Conservation (phyloP, 352 stramenopile genomes). For the Globisporangium abappressorium region DNA sequence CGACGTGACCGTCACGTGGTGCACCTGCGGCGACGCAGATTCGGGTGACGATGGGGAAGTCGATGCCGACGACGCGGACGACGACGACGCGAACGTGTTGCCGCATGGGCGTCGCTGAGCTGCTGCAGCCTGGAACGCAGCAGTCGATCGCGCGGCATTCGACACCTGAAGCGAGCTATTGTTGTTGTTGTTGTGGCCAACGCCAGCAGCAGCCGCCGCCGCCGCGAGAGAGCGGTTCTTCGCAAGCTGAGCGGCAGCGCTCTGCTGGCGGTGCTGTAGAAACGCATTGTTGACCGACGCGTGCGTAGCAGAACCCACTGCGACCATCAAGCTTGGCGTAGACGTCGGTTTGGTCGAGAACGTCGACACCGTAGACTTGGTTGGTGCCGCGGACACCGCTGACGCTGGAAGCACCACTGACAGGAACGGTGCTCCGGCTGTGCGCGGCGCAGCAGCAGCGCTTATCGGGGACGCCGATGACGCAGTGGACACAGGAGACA, state of each 20-base stretch:
- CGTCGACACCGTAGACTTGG: constrained; percentile 6
- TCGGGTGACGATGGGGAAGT: constrained; percentile 47
- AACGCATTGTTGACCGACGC: constrained; percentile 5
- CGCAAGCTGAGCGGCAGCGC: constrained; percentile 10
- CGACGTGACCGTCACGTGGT: constrained; percentile 70
- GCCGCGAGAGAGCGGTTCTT: constrained; percentile 13
- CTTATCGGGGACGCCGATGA: constrained; percentile 12
- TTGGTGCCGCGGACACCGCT: constrained; percentile 2
- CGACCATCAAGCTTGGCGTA: constrained; percentile 11
- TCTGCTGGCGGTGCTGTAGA: constrained; percentile 17
- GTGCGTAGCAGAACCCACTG: constrained; percentile 8
- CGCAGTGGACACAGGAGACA: constrained; percentile 18
- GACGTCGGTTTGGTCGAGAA: neutral
- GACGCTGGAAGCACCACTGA: constrained; percentile 28
- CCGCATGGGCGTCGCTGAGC: constrained; percentile 37
- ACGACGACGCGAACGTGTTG: constrained; percentile 42
- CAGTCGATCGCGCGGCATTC: constrained; percentile 22
- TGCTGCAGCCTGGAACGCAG: constrained; percentile 27
- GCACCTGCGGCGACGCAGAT: constrained; percentile 43
- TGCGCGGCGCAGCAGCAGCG: neutral
- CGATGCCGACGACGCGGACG: constrained; percentile 39
- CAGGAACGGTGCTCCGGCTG: constrained; percentile 19
- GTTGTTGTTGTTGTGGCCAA: constrained; percentile 4
- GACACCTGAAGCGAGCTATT: constrained; percentile 1
- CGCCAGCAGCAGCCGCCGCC: constrained; percentile 5